These are phyloP conservation scores for Pleurotus tuoliensis DNA, from an alignment of 768 basidiomycete genomes.

Conservation along the genomic window DNA sequence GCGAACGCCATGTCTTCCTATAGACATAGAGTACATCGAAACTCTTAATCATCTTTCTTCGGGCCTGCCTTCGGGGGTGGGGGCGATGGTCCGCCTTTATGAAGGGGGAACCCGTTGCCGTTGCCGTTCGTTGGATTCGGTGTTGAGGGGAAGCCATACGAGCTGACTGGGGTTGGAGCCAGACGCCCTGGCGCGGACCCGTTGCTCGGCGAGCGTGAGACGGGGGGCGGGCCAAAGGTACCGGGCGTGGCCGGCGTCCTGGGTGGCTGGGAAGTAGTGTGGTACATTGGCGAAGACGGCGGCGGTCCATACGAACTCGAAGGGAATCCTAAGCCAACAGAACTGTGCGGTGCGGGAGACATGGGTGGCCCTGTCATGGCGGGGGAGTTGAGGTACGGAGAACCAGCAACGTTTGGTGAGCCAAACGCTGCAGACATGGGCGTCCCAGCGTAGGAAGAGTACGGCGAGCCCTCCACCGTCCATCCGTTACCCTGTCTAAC, in stretches of 20 bases:
- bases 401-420: constrained; percentile 12
- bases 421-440: constrained; percentile 26
- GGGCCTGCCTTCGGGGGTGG: constrained; percentile 19
- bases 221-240: neutral
- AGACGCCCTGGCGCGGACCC: neutral
- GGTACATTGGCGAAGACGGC: constrained; percentile 8
- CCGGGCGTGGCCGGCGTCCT: neutral
- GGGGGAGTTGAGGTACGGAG: constrained; percentile 25
- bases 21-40: too few relatives aligned
- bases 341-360: constrained; percentile 12
- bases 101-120: constrained; percentile 18
- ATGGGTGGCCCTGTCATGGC: constrained; percentile 11
- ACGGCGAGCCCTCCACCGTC: constrained; percentile 51
- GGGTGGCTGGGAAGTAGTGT: neutral
- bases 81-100: constrained; percentile 15
- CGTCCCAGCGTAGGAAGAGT: constrained; percentile 28
- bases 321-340: constrained; percentile 6
- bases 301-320: constrained; percentile 10
- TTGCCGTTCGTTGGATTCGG: constrained; percentile 23
- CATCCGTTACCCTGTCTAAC: constrained; percentile 57
- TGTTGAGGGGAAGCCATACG: constrained; percentile 31
- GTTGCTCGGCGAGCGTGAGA: neutral
- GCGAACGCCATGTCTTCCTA: too few relatives aligned
- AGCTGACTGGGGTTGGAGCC: constrained; percentile 14
- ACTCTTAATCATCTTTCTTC: constrained; percentile 34